Base-by-base conservation (phyloP, 2,329 filamentous ascomycete genomes). In the Claviceps fusiformis region DNA sequence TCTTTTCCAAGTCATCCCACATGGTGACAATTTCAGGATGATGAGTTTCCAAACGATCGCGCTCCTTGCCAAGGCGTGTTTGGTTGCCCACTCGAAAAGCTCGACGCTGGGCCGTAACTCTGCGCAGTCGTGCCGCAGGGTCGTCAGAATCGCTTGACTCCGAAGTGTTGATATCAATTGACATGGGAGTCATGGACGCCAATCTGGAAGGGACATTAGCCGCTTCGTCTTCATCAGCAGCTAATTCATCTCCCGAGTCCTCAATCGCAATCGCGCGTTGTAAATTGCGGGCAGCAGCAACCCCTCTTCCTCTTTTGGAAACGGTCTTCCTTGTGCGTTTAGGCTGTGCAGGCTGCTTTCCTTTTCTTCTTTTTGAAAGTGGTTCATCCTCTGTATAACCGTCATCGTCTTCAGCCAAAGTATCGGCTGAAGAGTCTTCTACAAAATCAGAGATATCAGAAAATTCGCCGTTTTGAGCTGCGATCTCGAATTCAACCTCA, bases 11-110 rank as follows among this genome's bases (percentile, higher is more conserved):
- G 29, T 87, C 81, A 3, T 79, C 69, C 93, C 93, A 98, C 88
- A 97, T 95, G 0, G 83, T 88, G 47, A 71, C 74, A 45, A 98
- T 79, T 54, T 83, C 79, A 0, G 92, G 91, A 66, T 98, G 93
- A 52, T 86, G 75, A 24, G 72, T 68, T 61, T 91, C 88, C 1
- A 95, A 80, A 58, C 85, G 84, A 54, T 74, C 71, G 53, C 89
- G 81, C 69, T 87, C 75, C 39, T 63, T 71, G 59, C 66, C 64
- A 35, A 58, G 31, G 19, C 70, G 66, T 10, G 59, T 52, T 47
- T 50, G 61, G 51, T 64, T 65, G 41, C 59, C 64, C 3, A 54
- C 47, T 50, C 69, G 58, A 58, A 64, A 73, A 5, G 64, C 71
- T 24, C 70, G 74, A 29, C 70, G 70, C 5, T 57, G 59, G 8